phyloP scores from a whole-genome alignment of 2,329 filamentous ascomycete species.

The Epichloe typhina region DNA sequence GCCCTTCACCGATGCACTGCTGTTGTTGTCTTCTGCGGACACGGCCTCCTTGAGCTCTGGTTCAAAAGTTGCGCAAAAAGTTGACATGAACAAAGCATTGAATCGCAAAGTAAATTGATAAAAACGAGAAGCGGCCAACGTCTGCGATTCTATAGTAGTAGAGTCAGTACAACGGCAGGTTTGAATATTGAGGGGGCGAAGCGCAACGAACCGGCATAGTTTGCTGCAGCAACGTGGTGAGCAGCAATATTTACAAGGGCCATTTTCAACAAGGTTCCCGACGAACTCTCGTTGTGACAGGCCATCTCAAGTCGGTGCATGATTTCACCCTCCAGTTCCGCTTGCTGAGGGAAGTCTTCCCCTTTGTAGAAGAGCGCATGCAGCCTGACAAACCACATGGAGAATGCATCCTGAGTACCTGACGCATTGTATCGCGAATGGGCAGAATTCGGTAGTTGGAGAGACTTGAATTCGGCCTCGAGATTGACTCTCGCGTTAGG shows the following conservation, averaged over 20 bases:
- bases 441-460: constrained; percentile 26
- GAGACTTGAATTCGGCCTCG: constrained; percentile 57
- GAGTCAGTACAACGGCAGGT: background rate
- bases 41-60: constrained; percentile 43
- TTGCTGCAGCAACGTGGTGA: constrained; percentile 49
- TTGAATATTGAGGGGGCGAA: background rate
- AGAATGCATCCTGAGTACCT: constrained; percentile 49
- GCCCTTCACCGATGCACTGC: constrained; percentile 7
- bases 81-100: constrained; percentile 65
- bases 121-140: constrained; percentile 29
- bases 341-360: constrained; percentile 57
- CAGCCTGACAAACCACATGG: constrained; percentile 72
- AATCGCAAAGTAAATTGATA: constrained; percentile 59
- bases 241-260: constrained; percentile 77
- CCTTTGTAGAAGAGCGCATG: constrained; percentile 78
- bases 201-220: constrained; percentile 20
- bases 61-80: constrained; percentile 56
- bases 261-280: constrained; percentile 61
- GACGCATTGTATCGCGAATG: constrained; percentile 26
- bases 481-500: constrained; percentile 65
- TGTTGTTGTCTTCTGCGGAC: constrained; percentile 10
- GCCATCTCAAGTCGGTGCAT: constrained; percentile 63
- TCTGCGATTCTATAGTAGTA: constrained; percentile 29
- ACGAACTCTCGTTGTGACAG: constrained; percentile 53
- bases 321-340: constrained; percentile 77